Evolutionary conservation across 208 protist genomes (phyloP).

Genomic region (Angomonas deanei): DNA sequence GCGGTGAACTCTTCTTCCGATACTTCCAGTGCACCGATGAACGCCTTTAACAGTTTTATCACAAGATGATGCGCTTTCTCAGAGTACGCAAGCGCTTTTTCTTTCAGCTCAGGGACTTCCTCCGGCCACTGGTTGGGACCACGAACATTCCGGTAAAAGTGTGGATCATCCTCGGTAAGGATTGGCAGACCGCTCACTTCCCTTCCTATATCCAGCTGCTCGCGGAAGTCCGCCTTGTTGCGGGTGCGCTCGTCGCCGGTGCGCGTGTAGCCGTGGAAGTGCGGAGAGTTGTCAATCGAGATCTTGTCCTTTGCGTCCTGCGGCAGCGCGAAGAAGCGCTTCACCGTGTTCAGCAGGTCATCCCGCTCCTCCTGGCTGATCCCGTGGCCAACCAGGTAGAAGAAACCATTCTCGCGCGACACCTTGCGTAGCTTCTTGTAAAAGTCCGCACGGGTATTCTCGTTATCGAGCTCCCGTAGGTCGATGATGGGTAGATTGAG

Average conservation of each 20-base stretch:
- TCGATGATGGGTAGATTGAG: constrained; percentile 8
- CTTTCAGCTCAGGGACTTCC: constrained; percentile 1
- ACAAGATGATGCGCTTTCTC: not conserved
- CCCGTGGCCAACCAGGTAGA: constrained; percentile 11
- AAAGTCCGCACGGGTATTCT: constrained; percentile 5
- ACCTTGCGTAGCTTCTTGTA: constrained; percentile 4
- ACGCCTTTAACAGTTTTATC: constrained; percentile 5
- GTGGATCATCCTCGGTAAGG: too few relatives aligned
- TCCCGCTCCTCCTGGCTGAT: constrained; percentile 2
- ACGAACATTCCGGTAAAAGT: constrained; percentile 7
- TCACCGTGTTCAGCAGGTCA: not conserved
- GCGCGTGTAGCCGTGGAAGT: constrained; percentile 12
- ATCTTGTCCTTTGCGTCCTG: constrained; percentile 10
- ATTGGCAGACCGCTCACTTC: too few relatives aligned
- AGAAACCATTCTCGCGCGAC: constrained; percentile 8
- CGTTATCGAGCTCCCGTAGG: not conserved
- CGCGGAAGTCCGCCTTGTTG: constrained; percentile 10
- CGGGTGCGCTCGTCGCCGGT: constrained; percentile 3
- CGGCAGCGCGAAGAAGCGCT: constrained; percentile 6
- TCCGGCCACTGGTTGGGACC: constrained; percentile 10
- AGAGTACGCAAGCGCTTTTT: not conserved
- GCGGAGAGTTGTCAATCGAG: constrained; percentile 2
- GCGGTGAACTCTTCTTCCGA: not conserved
- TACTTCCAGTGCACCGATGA: constrained; percentile 1
- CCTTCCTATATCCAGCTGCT: too few relatives aligned